These are phyloP conservation scores for Cladophialophora bantiana DNA, from an alignment of 2,329 filamentous ascomycete species.

Conservation along the genomic window DNA sequence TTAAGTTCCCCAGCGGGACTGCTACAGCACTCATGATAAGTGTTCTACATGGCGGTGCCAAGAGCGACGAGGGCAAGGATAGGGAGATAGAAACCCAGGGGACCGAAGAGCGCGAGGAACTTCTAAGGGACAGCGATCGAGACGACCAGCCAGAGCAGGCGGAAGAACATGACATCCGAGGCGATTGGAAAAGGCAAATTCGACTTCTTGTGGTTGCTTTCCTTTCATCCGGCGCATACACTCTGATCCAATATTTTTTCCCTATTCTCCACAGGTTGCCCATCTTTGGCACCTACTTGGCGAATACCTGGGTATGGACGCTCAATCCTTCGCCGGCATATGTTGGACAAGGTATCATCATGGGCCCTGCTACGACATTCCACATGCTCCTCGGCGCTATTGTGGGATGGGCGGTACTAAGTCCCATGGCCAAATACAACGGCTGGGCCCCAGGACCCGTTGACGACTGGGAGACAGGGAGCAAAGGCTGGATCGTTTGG, in stretches of 20 bases:
- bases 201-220: conserved; percentile 67
- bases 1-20: conserved; percentile 94
- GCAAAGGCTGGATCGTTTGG: conserved; percentile 99
- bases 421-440: conserved; percentile 81
- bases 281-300: conserved; percentile 77
- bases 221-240: conserved; percentile 66
- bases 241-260: conserved; percentile 86
- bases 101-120: conserved; percentile 44
- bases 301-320: conserved; percentile 88
- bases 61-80: conserved; percentile 50
- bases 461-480: conserved; percentile 86
- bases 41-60: conserved; percentile 75
- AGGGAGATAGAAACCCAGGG: conserved; percentile 37
- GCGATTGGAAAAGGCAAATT: conserved; percentile 69
- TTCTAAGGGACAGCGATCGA: conserved; percentile 46
- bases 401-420: conserved; percentile 88
- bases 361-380: conserved; percentile 92
- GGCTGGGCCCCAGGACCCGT: conserved; percentile 92
- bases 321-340: conserved; percentile 97
- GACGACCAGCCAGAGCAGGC: conserved; percentile 48
- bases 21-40: conserved; percentile 93
- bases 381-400: conserved; percentile 94
- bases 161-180: conserved; percentile 47
- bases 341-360: conserved; percentile 96
- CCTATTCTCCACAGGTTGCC: conserved; percentile 86